Evolutionary conservation across 805 yeast genomes (phyloP), one percentile per base, ranked within the genome.

Genomic region (Candida michaelii): DNA sequence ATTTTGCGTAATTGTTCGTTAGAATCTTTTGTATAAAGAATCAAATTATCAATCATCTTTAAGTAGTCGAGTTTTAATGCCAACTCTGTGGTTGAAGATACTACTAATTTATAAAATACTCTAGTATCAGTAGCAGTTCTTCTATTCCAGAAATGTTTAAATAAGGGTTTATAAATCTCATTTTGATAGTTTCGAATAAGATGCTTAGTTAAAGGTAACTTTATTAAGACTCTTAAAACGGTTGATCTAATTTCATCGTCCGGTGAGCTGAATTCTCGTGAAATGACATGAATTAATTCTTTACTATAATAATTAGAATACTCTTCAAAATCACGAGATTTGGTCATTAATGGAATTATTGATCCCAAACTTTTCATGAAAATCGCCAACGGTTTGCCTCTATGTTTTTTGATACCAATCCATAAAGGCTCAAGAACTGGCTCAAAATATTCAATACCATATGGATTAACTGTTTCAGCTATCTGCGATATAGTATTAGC

Each of bases 391-490:
- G 82, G 73, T 52, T 80, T 78, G 4, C 97, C 97, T 47, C 96
- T 70, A 48, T 86, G 93, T 30, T 74, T 74, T 35, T 80, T 74
- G 17, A 88, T 75, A 4, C 96, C 97, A 9, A 68, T 63, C 96
- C 97, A 89, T 5, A 88, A 64, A 0, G 89, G 85, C 42, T 86
- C 91, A 27, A 91, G 56, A 0, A 82, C 71, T 0, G 65, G 63
- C 52, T 89, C 95, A 58, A 91, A 90, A 0, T 91, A 80, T 53
- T 88, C 97, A 42, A 87, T 84, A 35, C 98, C 99, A 62, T 85
- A 88, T 0, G 98, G 98, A 16, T 79, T 71, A 3, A 89, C 78
- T 6, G 87, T 82, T 38, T 86, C 90, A 0, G 97, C 97, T 25
- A 91, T 61, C 1, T 83, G 76, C 0, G 90, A 68, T 1, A 90